Conservation (phyloP, 129 eudicot species). For the Artemisia argyi region DNA sequence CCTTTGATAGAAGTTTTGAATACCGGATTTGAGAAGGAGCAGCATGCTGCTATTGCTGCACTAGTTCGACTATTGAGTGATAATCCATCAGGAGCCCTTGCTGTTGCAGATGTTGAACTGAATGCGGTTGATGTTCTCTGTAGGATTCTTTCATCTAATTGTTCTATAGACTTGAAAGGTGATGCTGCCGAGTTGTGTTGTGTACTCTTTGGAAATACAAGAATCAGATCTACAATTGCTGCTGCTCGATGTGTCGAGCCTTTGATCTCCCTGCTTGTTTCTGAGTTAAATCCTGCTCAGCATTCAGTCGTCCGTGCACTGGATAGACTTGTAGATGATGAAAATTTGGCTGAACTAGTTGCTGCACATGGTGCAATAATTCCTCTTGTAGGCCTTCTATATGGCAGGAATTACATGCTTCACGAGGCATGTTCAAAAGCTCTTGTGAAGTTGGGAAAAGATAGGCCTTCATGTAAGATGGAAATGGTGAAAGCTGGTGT, state of each 20-base stretch:
- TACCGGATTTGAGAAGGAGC: slow-evolving; percentile 94
- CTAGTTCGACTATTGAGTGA: slow-evolving; percentile 76
- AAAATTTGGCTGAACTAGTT: slow-evolving; percentile 86
- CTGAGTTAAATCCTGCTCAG: slow-evolving; percentile 86
- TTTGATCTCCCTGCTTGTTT: slow-evolving; percentile 78
- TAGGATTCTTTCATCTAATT: slow-evolving; percentile 74
- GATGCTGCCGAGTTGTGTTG: slow-evolving; percentile 92
- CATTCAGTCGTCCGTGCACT: slow-evolving; percentile 86
- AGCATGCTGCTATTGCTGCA: slow-evolving; percentile 99
- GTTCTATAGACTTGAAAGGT: slow-evolving; percentile 92
- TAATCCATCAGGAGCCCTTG: slow-evolving; percentile 90
- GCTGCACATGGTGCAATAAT: slow-evolving; percentile 98
- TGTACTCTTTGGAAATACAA: slow-evolving; percentile 88
- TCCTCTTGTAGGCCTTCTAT: slow-evolving; percentile 93
- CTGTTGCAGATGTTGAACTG: slow-evolving; percentile 96
- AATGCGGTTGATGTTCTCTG: slow-evolving; percentile 97
- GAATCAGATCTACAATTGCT: slow-evolving; percentile 86
- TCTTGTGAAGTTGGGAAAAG: slow-evolving; percentile 95
- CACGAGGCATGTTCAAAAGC: slow-evolving; percentile 93
- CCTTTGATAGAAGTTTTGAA: slow-evolving; percentile 91
- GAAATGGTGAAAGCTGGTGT: slow-evolving; percentile 99
- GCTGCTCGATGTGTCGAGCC: slow-evolving; percentile 99
- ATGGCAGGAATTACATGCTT: slow-evolving; percentile 78
- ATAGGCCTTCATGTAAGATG: slow-evolving; percentile 91
- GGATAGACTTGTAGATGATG: slow-evolving; percentile 87